A percentile compares a stretch with the other conserved stretches of the same genome.
These are phyloP conservation scores for Coelastrella sp. DNA, from an alignment of 139 green algal genomes.

Conservation along the genomic window DNA sequence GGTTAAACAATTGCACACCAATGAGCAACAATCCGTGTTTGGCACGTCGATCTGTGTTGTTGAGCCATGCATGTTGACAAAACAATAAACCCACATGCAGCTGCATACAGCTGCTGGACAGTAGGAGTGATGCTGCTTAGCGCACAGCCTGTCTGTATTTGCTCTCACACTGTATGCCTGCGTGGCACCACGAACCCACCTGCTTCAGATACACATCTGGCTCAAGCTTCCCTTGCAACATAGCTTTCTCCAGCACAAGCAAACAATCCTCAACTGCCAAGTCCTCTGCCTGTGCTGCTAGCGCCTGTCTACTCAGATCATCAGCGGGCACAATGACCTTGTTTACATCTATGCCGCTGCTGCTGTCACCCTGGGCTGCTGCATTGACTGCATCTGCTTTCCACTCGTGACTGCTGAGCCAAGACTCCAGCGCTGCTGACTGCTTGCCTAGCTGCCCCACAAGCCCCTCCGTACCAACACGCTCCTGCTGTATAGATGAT, in stretches of 20 bases:
- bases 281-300: constrained; percentile 85
- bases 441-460: constrained; percentile 74
- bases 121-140: too few relatives aligned
- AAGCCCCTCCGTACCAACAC: constrained; percentile 74
- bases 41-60: too few relatives aligned
- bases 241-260: constrained; percentile 82
- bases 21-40: too few relatives aligned
- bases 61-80: too few relatives aligned
- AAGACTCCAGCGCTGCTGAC: constrained; percentile 66
- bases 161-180: background rate
- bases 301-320: constrained; percentile 75
- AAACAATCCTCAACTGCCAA: constrained; percentile 90
- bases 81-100: too few relatives aligned
- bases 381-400: constrained; percentile 50
- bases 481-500: constrained; percentile 65
- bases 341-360: constrained; percentile 35
- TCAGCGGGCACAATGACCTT: constrained; percentile 77
- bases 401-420: constrained; percentile 81
- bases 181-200: constrained; percentile 48
- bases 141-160: background rate
- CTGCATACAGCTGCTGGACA: too few relatives aligned
- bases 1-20: too few relatives aligned
- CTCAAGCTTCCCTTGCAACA: constrained; percentile 67
- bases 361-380: background rate
- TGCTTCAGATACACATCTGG: constrained; percentile 86